Evolutionary conservation across 805 yeast species (phyloP), one percentile per base, ranked within the genome.

Genomic region (Saccharomycopsis capsularis): DNA sequence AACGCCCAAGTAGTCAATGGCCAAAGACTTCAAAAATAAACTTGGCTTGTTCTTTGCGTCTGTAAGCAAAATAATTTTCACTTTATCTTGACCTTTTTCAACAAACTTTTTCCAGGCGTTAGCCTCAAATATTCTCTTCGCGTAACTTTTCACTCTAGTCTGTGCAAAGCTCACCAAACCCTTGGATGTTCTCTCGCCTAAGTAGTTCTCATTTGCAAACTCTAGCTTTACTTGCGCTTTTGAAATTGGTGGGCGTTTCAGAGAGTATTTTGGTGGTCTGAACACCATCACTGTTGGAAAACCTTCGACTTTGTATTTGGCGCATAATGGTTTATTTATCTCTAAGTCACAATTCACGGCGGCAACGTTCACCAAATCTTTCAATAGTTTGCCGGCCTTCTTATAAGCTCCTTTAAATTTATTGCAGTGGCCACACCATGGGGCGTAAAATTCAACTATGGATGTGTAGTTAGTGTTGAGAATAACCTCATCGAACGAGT

Each of bases 381-480:
- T 74, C 4, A 85, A 68, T 25, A 67, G 63, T 45, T 75, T 76
- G 4, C 85, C 95, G 13, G 82, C 78, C 59, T 81, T 81, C 43
- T 70, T 68, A 63, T 72, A 83, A 1, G 78, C 78, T 3, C 84
- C 81, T 51, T 79, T 76, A 44, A 91, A 68, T 50, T 79, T 74
- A 58, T 81, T 75, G 66, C 99, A 91, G 65, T 91, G 88, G 3
- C 97, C 96, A 69, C 99, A 91, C 98, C 98, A 90, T 35, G 97
- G 96, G 3, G 98, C 97, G 64, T 84, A 90, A 65, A 90, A 90
- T 68, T 89, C 89, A 21, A 88, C 89, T 18, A 89, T 67, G 1
- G 95, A 66, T 1, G 95, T 84, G 58, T 87, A 84, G 61, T 88
- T 88, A 2, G 95, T 72, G 21, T 70, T 64, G 39, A 79, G 70